Evolutionary conservation across 2,329 filamentous ascomycete genomes (phyloP), one percentile per base, ranked within the genome.

Genomic region (Monosporascus sp.): DNA sequence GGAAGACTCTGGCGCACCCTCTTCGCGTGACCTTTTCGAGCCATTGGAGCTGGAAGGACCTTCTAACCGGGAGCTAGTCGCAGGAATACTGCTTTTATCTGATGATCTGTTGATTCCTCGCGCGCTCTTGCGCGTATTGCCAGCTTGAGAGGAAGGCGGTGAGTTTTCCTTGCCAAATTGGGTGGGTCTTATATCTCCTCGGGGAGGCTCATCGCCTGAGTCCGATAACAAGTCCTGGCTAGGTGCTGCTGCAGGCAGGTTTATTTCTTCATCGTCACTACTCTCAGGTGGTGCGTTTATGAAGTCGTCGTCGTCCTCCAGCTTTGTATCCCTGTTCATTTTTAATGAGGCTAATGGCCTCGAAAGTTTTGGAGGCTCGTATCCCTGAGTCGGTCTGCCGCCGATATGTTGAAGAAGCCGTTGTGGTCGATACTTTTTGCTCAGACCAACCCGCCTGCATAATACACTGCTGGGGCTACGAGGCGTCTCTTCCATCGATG

Each of bases 171-270:
- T 49, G 31, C 49, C 50, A 49, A 75, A 76, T 14, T 34, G 53
- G n/a, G 69, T 72, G 8, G 56, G 57, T 38, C 57, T 64, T 25
- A 76, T 74, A 49, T 65, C 56, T 17, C 60, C 68, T 5, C 59
- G 56, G n/a, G 54, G 52, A 34, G 52, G 56, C 25, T 51, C 52
- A 22, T 68, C 62, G 45, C 62, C 58, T 22, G 58, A 60, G 51
- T 60, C 55, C 25, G 55, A 39, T 48, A 22, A 25, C 47, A 57
- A 51, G 24, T 50, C n/a, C 39, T 47, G 2, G 22, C 17, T 11
- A 3, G 27, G 25, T 55, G 57, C 37, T 51, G 24, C 38, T 39
- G 38, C 14, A n/a, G 36, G 17, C 7, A 5, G 25, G 17, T 55
- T 57, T 22, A 59, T 59, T 22, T 51, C 55, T 52, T 65, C 62